These are phyloP conservation scores for Cephaloascus fragrans DNA, from an alignment of 805 yeast genomes.

Conservation along the genomic window DNA sequence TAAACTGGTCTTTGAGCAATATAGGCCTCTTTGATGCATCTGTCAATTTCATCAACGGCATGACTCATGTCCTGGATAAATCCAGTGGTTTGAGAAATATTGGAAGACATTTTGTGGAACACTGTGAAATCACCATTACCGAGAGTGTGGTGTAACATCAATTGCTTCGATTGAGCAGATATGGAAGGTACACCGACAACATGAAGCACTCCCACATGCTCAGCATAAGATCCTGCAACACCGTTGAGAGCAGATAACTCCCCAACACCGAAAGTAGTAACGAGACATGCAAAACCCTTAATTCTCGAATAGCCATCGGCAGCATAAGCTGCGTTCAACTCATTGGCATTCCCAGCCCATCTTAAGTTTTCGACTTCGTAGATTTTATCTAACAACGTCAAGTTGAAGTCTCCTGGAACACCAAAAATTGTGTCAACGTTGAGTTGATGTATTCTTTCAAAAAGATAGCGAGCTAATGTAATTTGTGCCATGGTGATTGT, in stretches of 20 bases:
- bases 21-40: constrained; percentile 21
- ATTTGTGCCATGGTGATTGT: not conserved
- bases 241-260: constrained; percentile 25
- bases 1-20: constrained; percentile 23
- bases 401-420: constrained; percentile 26
- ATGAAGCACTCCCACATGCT: constrained; percentile 24
- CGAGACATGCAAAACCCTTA: constrained; percentile 17
- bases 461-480: constrained; percentile 20
- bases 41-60: constrained; percentile 22
- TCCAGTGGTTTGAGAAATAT: constrained; percentile 20
- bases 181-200: constrained; percentile 24
- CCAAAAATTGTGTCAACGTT: constrained; percentile 21
- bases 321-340: constrained; percentile 18
- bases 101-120: constrained; percentile 22
- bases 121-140: constrained; percentile 33
- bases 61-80: constrained; percentile 16
- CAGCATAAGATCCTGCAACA: constrained; percentile 24
- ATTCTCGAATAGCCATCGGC: constrained; percentile 17
- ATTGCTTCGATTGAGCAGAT: constrained; percentile 23
- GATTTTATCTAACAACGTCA: constrained; percentile 21
- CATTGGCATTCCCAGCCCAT: constrained; percentile 27
- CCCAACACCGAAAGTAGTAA: constrained; percentile 26
- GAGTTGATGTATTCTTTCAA: constrained; percentile 22
- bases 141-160: constrained; percentile 30
- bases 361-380: constrained; percentile 19